Evolutionary conservation across 2,329 filamentous ascomycete genomes (phyloP).

Genomic region (Aspergillus fijiensis): DNA sequence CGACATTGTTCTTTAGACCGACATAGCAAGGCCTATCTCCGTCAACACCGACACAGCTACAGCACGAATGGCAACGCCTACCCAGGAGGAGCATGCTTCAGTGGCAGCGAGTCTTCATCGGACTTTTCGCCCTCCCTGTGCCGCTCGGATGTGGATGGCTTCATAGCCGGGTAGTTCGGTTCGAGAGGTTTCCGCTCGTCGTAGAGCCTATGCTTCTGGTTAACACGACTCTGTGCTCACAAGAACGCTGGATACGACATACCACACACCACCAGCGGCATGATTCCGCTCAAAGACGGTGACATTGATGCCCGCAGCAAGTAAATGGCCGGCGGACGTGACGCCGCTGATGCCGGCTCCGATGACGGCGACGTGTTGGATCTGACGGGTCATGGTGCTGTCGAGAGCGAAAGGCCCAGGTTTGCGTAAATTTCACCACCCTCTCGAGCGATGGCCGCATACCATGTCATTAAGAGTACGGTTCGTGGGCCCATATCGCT

Average conservation of each 20-base stretch:
- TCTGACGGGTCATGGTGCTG: conserved; percentile 21
- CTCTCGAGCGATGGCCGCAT: neutral
- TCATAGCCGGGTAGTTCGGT: conserved; percentile 40
- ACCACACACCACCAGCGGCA: conserved; percentile 59
- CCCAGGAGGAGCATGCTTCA: conserved; percentile 54
- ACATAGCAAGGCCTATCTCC: conserved; percentile 51
- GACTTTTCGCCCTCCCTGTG: neutral
- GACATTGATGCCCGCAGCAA: conserved; percentile 48
- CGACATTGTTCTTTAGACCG: conserved; percentile 55
- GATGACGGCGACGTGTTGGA: conserved; percentile 46
- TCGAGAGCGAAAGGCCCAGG: neutral
- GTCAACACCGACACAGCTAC: conserved; percentile 1
- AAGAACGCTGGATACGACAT: conserved; percentile 13
- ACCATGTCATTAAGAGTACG: neutral
- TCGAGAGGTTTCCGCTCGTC: conserved; percentile 52
- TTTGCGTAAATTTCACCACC: neutral
- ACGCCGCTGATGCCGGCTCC: conserved; percentile 56
- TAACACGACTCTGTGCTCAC: neutral
- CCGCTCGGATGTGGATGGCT: conserved; percentile 17
- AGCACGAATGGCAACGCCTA: conserved; percentile 17
- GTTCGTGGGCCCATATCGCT: neutral
- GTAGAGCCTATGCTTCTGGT: conserved; percentile 43
- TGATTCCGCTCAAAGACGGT: conserved; percentile 56
- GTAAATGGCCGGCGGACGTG: conserved; percentile 49
- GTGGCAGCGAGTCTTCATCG: conserved; percentile 17